Evolutionary conservation across 2,329 filamentous ascomycete genomes (phyloP).

Genomic region (Ophiognomonia clavigignenti-juglandacearum): DNA sequence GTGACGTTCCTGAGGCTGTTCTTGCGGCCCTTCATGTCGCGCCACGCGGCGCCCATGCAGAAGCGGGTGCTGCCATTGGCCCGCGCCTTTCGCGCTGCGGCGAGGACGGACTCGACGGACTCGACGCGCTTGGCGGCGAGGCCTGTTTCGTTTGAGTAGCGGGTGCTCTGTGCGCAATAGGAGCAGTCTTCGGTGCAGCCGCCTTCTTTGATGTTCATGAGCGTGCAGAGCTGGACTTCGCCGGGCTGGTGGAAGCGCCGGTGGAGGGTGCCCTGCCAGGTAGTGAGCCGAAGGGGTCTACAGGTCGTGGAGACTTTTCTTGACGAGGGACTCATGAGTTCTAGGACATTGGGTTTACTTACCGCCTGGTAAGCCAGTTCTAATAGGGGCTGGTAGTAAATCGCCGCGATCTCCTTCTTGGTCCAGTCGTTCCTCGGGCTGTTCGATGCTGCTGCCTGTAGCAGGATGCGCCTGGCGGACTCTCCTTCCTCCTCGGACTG

Average conservation of each 20-base stretch:
- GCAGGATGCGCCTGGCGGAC: conserved; percentile 27
- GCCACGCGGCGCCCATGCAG: conserved; percentile 93
- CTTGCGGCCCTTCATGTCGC: conserved; percentile 89
- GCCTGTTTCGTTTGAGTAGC: conserved; percentile 71
- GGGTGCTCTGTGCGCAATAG: conserved; percentile 86
- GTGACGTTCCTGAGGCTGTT: conserved; percentile 79
- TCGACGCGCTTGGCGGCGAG: conserved; percentile 76
- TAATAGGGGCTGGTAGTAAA: conserved; percentile 78
- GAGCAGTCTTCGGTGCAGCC: conserved; percentile 90
- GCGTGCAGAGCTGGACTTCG: conserved; percentile 84
- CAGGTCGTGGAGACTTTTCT: neutral
- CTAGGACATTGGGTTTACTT: conserved; percentile 27
- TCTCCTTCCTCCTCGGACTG: too few species aligned
- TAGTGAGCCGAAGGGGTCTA: too few species aligned
- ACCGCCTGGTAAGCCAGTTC: conserved; percentile 73
- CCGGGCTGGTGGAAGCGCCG: conserved; percentile 79
- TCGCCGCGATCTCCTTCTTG: conserved; percentile 71
- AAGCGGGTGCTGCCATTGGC: conserved; percentile 84
- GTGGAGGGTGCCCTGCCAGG: conserved; percentile 69
- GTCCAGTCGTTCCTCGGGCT: conserved; percentile 72
- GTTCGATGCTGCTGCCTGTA: conserved; percentile 53
- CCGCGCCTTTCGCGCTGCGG: conserved; percentile 70
- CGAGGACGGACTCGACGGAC: conserved; percentile 74
- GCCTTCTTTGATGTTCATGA: conserved; percentile 96
- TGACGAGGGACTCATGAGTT: conserved; percentile 4